phyloP scores from a whole-genome alignment of 345 rosid genomes.

The Excoecaria cochinchinensis region DNA sequence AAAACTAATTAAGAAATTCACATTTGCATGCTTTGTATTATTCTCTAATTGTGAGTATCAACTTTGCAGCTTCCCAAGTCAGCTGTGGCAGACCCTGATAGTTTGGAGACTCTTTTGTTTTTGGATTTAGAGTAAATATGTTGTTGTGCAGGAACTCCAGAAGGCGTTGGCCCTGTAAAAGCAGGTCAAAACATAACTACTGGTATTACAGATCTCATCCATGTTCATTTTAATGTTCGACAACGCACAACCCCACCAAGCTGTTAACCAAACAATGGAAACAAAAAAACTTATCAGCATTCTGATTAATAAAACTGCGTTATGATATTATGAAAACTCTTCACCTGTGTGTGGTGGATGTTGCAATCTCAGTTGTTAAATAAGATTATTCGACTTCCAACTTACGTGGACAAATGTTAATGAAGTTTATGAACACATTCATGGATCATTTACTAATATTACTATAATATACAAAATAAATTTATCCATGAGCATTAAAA shows the following conservation, averaged over 20 bases:
- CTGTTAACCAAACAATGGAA: conserved; percentile 5
- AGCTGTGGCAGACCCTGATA: conserved; percentile 61
- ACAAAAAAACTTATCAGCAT: too few relatives aligned
- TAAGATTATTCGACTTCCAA: too few relatives aligned
- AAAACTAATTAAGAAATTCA: background rate
- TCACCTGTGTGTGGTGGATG: too few relatives aligned
- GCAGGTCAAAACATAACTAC: conserved; percentile 83
- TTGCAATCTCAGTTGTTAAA: too few relatives aligned
- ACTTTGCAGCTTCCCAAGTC: conserved; percentile 59
- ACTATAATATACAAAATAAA: too few relatives aligned
- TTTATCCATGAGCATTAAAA: too few relatives aligned
- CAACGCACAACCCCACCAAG: conserved; percentile 51
- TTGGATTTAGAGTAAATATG: background rate
- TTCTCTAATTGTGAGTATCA: background rate
- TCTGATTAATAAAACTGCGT: too few relatives aligned
- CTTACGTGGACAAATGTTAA: too few relatives aligned
- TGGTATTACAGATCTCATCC: conserved; percentile 70
- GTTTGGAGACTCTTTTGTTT: conserved; percentile 45
- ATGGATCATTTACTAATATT: too few relatives aligned
- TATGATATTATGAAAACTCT: too few relatives aligned
- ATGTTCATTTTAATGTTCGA: conserved; percentile 55
- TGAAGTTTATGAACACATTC: too few relatives aligned
- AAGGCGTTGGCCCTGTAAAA: conserved; percentile 88
- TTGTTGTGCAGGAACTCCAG: conserved; percentile 71
- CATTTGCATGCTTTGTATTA: conserved; percentile 2